Conservation (phyloP, 768 basidiomycete genomes). For the Dendrothele bispora region DNA sequence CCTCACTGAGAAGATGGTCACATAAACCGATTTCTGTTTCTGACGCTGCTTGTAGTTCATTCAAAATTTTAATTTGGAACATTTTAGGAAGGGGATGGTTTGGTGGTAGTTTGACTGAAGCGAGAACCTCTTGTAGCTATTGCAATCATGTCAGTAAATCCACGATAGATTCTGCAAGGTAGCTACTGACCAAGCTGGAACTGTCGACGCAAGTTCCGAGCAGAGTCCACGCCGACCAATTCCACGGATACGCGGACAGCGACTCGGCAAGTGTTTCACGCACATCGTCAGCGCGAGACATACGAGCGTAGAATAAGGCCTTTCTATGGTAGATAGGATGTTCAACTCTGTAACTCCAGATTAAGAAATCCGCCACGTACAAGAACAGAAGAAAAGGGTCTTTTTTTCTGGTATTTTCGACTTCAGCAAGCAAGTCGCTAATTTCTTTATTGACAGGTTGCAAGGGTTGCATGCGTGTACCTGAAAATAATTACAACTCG, state of each 20-base stretch:
- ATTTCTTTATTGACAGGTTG: slow-evolving; percentile 48
- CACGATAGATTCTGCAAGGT: neutral
- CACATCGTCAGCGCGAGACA: slow-evolving; percentile 60
- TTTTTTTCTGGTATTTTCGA: slow-evolving; percentile 33
- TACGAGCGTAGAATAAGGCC: slow-evolving; percentile 59
- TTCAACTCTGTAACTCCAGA: neutral
- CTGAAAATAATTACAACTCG: slow-evolving; percentile 25
- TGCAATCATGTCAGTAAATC: neutral
- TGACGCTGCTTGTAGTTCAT: slow-evolving; percentile 65
- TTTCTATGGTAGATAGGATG: slow-evolving; percentile 39
- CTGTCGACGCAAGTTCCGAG: slow-evolving; percentile 50
- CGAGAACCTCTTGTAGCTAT: slow-evolving; percentile 44
- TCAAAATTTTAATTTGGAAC: slow-evolving; percentile 69
- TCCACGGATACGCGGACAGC: slow-evolving; percentile 60
- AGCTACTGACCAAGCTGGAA: neutral
- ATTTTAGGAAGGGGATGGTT: slow-evolving; percentile 58
- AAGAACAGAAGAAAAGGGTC: slow-evolving; percentile 71
- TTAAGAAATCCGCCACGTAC: slow-evolving; percentile 34
- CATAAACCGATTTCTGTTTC: slow-evolving; percentile 61
- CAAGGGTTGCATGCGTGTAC: slow-evolving; percentile 47
- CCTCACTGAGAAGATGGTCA: slow-evolving; percentile 51
- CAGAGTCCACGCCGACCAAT: slow-evolving; percentile 72
- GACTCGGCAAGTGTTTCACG: slow-evolving; percentile 60
- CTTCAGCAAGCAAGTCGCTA: slow-evolving; percentile 43
- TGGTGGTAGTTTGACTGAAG: slow-evolving; percentile 46